Base-by-base conservation (phyloP, 495 filamentous ascomycete genomes). In the Podospora sp. region DNA sequence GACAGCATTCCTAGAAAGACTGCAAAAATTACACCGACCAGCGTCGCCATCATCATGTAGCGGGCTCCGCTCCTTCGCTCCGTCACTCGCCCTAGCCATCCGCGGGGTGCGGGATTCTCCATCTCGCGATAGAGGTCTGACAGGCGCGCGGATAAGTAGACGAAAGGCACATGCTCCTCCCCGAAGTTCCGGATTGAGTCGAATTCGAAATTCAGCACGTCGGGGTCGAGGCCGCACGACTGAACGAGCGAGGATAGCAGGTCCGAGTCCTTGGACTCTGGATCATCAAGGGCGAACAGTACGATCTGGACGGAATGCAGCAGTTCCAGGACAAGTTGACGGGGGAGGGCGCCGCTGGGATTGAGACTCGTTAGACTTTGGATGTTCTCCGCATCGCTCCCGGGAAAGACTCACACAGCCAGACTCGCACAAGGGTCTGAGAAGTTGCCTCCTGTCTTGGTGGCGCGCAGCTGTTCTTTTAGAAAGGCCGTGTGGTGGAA, bases 401-500 rank as follows among this genome's bases (percentile, higher is more conserved):
- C n/a, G n/a, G n/a, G n/a, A n/a, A n/a, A n/a, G n/a, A n/a, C n/a
- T n/a, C n/a, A n/a, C n/a, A n/a, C n/a, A n/a, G n/a, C n/a, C n/a
- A n/a, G n/a, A n/a, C n/a, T n/a, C n/a, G n/a, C n/a, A n/a, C n/a
- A 33, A 25, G 57, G 24, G 27, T 24, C 25, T 60, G 57, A 60
- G 33, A 60, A 60, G 25, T 60, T 9, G 9, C 57, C 57, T 24
- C 57, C 57, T 25, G 57, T 60, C 57, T 63, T 53, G 29, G 40
- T 63, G 27, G 61, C 61, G 26, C 61, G 61, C 27, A 63, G 61
- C 22, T 63, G 61, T 22, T 63, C 40, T 21, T 63, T 63, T n/a
- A 63, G 40, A 53, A 63, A 63, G 16, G 61, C 61, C 6, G 61
- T 63, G 61, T 63, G 49, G 46, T 63, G 61, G 26, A 53, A 63